These are phyloP conservation scores for Calonectria hawksworthii DNA, from an alignment of 2,329 filamentous ascomycete species.

Conservation along the genomic window DNA sequence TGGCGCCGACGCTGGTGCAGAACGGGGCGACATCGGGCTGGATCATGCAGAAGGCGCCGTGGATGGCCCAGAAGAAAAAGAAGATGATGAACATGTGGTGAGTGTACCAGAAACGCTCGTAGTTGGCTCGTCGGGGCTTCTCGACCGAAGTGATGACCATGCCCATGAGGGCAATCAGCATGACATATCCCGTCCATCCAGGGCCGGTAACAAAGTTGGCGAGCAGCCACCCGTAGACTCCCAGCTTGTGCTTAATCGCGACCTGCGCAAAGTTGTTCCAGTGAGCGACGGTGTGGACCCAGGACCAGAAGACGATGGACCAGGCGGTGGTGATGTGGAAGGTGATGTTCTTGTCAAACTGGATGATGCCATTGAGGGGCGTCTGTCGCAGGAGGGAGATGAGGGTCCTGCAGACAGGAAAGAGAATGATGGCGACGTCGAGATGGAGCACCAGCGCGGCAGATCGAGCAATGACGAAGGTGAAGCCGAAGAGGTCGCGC, in stretches of 20 bases:
- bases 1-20: constrained; percentile 76
- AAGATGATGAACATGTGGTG: constrained; percentile 91
- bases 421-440: constrained; percentile 83
- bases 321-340: constrained; percentile 89
- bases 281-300: constrained; percentile 88
- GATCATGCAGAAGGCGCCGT: constrained; percentile 93
- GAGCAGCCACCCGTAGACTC: constrained; percentile 82
- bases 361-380: constrained; percentile 86
- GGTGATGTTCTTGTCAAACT: constrained; percentile 91
- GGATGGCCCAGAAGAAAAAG: constrained; percentile 92
- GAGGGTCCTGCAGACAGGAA: constrained; percentile 87
- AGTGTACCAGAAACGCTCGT: constrained; percentile 92
- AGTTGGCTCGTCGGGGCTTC: constrained; percentile 84
- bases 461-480: constrained; percentile 82
- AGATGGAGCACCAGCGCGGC: constrained; percentile 85
- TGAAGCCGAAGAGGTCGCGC: constrained; percentile 79
- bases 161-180: constrained; percentile 82
- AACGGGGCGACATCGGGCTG: constrained; percentile 86
- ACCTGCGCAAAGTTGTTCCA: constrained; percentile 90
- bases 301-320: constrained; percentile 91
- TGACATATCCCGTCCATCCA: constrained; percentile 89
- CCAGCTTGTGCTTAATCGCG: constrained; percentile 80
- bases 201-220: constrained; percentile 85
- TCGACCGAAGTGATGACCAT: constrained; percentile 85
- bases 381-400: constrained; percentile 86